Percentiles rank a stretch among this genome's conserved stretches.
Evolutionary conservation across 2,329 filamentous ascomycete species (phyloP).

Genomic region (Stagonosporopsis vannaccii): DNA sequence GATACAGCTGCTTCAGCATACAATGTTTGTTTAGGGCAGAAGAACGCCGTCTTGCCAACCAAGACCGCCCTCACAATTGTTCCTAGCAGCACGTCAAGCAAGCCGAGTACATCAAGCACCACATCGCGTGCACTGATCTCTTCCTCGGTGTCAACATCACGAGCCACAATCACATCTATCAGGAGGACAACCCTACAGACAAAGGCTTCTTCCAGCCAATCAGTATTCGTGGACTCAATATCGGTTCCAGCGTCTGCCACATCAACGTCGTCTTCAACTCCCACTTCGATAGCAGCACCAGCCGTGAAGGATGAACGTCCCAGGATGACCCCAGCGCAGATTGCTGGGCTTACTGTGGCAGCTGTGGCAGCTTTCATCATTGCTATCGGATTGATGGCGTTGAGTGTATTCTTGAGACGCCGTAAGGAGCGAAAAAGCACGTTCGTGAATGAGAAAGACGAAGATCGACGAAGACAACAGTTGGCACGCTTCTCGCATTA

Average conservation of each 20-base stretch:
- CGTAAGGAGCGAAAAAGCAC: constrained; percentile 40
- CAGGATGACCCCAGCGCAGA: constrained; percentile 49
- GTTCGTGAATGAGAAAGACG: constrained; percentile 33
- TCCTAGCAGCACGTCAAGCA: constrained; percentile 24
- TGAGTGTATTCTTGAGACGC: constrained; percentile 46
- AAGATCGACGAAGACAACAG: constrained; percentile 21
- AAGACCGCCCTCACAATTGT: constrained; percentile 45
- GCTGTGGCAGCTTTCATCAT: constrained; percentile 47
- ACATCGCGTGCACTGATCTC: constrained; percentile 18
- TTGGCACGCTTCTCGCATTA: constrained; percentile 36
- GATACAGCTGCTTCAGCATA: constrained; percentile 42
- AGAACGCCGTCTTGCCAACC: constrained; percentile 46
- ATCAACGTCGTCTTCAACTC: constrained; percentile 23
- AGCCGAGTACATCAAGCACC: constrained; percentile 29
- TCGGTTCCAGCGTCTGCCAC: constrained; percentile 34
- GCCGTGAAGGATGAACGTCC: constrained; percentile 26
- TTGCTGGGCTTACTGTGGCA: constrained; percentile 49
- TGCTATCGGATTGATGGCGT: constrained; percentile 48
- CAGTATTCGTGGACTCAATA: constrained; percentile 38
- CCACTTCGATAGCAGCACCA: constrained; percentile 19
- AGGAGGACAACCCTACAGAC: constrained; percentile 22
- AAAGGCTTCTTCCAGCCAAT: constrained; percentile 24
- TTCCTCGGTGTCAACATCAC: constrained; percentile 15
- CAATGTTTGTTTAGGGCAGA: constrained; percentile 46
- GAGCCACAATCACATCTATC: constrained; percentile 18